phyloP scores from a whole-genome alignment of 2,329 filamentous ascomycete genomes.

The Fusarium azukiicola region DNA sequence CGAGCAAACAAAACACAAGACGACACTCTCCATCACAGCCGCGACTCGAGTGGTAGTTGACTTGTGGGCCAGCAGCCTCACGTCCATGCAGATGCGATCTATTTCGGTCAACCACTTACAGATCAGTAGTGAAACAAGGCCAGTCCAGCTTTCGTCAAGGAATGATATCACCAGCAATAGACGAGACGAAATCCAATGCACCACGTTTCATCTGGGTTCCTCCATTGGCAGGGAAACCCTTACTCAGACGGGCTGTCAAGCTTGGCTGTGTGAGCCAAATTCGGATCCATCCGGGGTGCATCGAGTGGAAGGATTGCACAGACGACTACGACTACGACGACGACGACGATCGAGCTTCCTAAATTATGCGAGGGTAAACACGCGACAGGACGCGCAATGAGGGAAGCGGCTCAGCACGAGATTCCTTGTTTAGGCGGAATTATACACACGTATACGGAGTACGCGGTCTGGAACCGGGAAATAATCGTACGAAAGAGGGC shows the following conservation, averaged over 20 bases:
- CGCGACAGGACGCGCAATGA: slow-evolving; percentile 22
- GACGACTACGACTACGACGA: background rate
- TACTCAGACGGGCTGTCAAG: slow-evolving; percentile 36
- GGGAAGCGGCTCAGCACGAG: slow-evolving; percentile 19
- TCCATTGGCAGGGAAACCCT: slow-evolving; percentile 37
- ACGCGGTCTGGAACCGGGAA: background rate
- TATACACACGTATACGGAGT: background rate
- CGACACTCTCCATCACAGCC: background rate
- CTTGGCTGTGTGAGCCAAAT: slow-evolving; percentile 30
- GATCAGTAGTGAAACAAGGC: slow-evolving; percentile 32
- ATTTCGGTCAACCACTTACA: slow-evolving; percentile 15
- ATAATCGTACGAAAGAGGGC: slow-evolving; percentile 16
- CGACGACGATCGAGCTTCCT: slow-evolving; percentile 4
- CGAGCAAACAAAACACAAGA: slow-evolving; percentile 5
- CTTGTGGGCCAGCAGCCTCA: slow-evolving; percentile 7
- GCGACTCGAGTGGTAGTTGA: background rate
- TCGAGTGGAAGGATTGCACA: background rate
- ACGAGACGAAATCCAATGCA: slow-evolving; percentile 41
- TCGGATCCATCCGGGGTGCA: slow-evolving; percentile 40
- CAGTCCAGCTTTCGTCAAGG: slow-evolving; percentile 12
- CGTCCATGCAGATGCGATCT: background rate
- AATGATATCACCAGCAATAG: slow-evolving; percentile 39
- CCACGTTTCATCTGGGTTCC: slow-evolving; percentile 41
- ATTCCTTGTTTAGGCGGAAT: slow-evolving; percentile 12
- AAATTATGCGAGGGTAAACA: slow-evolving; percentile 21